phyloP scores from a whole-genome alignment of 306 rosid species.

The Rosa persica region DNA sequence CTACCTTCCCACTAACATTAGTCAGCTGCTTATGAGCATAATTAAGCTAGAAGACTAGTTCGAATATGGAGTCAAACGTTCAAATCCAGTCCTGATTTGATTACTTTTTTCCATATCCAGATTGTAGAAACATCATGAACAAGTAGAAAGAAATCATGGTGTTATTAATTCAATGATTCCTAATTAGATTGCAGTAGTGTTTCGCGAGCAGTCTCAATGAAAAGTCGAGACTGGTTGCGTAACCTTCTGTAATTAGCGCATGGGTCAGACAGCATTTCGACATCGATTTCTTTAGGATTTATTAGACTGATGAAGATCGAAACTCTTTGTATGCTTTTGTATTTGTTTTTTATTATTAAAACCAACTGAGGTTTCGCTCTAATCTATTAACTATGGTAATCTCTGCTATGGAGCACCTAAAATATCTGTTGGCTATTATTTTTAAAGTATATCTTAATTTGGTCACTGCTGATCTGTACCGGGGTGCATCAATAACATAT shows the following conservation, averaged over 20 bases:
- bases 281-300: too few relatives aligned
- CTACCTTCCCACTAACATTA: not conserved
- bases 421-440: not conserved
- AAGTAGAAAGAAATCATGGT: not conserved
- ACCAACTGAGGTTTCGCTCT: too few relatives aligned
- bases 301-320: too few relatives aligned
- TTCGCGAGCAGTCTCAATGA: not conserved
- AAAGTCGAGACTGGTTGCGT: not conserved
- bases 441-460: too few relatives aligned
- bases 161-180: too few relatives aligned
- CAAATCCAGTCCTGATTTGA: not conserved
- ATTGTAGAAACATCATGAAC: not conserved
- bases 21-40: not conserved
- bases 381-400: not conserved
- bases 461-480: not conserved
- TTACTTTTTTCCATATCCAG: not conserved
- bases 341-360: too few relatives aligned
- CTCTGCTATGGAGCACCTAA: not conserved
- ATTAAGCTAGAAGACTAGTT: not conserved
- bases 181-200: too few relatives aligned
- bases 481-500: not conserved
- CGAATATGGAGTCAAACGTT: not conserved
- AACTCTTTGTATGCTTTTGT: too few relatives aligned
- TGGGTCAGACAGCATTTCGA: too few relatives aligned
- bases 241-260: too few relatives aligned